Base-by-base conservation (phyloP, 2,329 filamentous ascomycete genomes). In the Penicillium sp. region DNA sequence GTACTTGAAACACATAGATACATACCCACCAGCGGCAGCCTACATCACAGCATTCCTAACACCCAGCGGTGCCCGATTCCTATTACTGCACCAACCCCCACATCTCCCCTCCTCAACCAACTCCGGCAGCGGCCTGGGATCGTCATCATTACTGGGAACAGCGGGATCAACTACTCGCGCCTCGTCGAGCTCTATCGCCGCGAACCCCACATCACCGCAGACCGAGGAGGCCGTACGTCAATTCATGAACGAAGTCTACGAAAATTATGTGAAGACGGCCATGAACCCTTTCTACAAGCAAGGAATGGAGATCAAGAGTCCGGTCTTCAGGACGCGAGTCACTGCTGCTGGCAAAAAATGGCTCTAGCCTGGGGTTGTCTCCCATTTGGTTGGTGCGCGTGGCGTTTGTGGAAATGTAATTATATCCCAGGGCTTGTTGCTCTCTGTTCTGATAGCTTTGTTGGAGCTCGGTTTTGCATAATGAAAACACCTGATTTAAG, bases 1-100 rank as follows among this genome's bases (percentile, higher is more conserved):
- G 86, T 97, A 97, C 74, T 87, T 99, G 62, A 97, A 97, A 75
- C 90, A 91, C 75, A 88, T 97, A 75, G 94, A 99, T 81, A 90
- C 91, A 70, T 97, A 97, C 81, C 93, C 95, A 1, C 77, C 77
- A 11, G 76, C 75, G 76, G 92, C 94, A 76, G 92, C 92, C 71
- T 93, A 95, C 79, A 89, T 97, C 59, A 95, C 91, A 44, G 94
- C 91, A 76, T 97, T 96, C 81, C 83, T 99, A 51, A 97, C 94
- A 0, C 92, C 87, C 62, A 90, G 87, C 68, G 96, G 96, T 75
- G 87, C 92, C 65, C 93, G 96, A 62, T 97, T 99, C 77, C 85
- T 99, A 51, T 86, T 99, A 13, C 86, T 99, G 2, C 94, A 97
- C 74, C 89, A 95, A 68, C 92, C 93, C 16, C 79, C 76, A 5